Evolutionary conservation across 192 early-diverging fungal genomes (phyloP).

Genomic region (Gaertneriomyces sp.): DNA sequence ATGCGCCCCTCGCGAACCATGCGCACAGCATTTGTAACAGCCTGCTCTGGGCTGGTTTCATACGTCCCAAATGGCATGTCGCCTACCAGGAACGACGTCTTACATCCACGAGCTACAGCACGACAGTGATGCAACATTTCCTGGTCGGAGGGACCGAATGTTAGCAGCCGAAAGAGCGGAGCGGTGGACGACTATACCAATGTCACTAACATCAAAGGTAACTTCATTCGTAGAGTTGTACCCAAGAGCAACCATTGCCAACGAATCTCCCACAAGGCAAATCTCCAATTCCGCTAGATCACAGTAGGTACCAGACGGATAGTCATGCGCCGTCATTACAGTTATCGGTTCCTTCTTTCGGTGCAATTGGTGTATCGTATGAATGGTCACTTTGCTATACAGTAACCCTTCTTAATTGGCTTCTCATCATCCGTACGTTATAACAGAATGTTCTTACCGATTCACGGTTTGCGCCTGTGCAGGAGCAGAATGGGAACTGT

Average conservation of each 20-base stretch:
- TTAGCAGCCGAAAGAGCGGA: conserved; percentile 9
- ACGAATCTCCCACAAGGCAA: conserved; percentile 87
- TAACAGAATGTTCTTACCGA: background rate
- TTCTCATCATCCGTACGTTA: background rate
- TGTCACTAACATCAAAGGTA: conserved; percentile 72
- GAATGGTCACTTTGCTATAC: conserved; percentile 74
- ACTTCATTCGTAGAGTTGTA: conserved; percentile 78
- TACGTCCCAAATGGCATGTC: conserved; percentile 92
- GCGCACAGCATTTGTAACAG: conserved; percentile 75
- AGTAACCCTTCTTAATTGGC: conserved; percentile 30
- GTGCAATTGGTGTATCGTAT: conserved; percentile 75
- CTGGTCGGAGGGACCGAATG: conserved; percentile 31
- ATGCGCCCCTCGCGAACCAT: conserved; percentile 85
- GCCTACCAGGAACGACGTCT: conserved; percentile 73
- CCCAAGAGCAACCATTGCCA: conserved; percentile 96
- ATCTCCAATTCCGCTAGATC: conserved; percentile 85
- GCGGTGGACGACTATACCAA: background rate
- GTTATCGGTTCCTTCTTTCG: conserved; percentile 72
- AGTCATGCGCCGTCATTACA: conserved; percentile 97
- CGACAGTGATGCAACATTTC: conserved; percentile 95
- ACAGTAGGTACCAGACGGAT: conserved; percentile 79
- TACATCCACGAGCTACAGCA: conserved; percentile 80
- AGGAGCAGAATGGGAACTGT: conserved; percentile 3
- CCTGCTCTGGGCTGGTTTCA: conserved; percentile 69
- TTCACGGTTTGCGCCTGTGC: background rate